Base-by-base conservation (phyloP, 2,329 filamentous ascomycete species). In the Pseudocercospora fijiensis region DNA sequence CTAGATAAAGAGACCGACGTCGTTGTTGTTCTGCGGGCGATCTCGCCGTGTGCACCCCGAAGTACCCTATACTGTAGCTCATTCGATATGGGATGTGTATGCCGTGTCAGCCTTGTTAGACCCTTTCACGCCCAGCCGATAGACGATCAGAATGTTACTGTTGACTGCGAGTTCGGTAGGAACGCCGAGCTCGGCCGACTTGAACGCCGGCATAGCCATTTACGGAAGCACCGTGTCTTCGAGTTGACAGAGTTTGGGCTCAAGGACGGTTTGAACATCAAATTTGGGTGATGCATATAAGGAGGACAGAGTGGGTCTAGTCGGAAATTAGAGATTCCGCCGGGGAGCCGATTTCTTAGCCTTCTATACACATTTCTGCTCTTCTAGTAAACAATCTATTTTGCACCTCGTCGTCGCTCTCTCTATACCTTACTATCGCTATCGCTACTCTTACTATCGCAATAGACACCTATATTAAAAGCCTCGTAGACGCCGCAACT, bases 1-100 rank as follows among this genome's bases (percentile, higher is more conserved):
- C 30, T 37, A 43, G 24, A 52, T 16, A 52, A 24, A 52, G 49
- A 22, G 20, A 27, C 49, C 49, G 49, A 52, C 16, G n/a, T 52
- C 49, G 49, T 52, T 10, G 11, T 52, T 27, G 49, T 52, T 24
- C 20, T 16, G 24, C 49, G n/a, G 49, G 49, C 24, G 13, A 52
- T 27, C 49, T 52, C 6, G 49, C 49, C 49, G 49, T 52, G 49
- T 52, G 49, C 24, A 26, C 49, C 49, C 47, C 47, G 47, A 51
- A 20, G 26, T 51, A 24, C 22, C 43, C 8, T 18, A 20, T 47
- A 24, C 43, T 52, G 49, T 4, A 26, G 49, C 49, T 52, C 20
- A 26, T 27, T 26, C 16, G 16, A 16, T n/a, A 26, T 22, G 49
- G 49, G 45, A 16, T 24, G 22, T n/a, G 22, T 24, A 49, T 24